Evolutionary conservation across 208 protist species (phyloP), one percentile per base, ranked within the genome.

Genomic region (Strigomonas galati): DNA sequence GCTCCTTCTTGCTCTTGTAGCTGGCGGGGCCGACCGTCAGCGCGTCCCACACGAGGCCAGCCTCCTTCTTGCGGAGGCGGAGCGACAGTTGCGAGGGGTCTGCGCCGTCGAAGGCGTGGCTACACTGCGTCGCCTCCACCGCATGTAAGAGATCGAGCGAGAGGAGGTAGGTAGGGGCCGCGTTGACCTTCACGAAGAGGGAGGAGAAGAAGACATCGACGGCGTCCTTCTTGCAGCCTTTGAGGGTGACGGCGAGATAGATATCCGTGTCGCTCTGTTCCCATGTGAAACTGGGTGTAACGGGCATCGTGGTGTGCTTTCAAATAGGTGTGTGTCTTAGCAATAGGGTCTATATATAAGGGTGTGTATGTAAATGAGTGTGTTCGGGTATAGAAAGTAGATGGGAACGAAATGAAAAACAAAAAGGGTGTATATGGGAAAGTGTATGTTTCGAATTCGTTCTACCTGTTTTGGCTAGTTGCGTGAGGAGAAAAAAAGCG

Each of bases 121-220:
- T 80, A 0, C 81, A 91, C 59, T 79, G 71, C 7, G 72, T 59
- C 4, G 72, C 62, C 55, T 89, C 78, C 40, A 97, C 71, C 23
- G 65, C 67, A 74, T 94, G 84, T 24, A 94, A 69, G 9, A 96
- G 79, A 51, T 97, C 92, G n/a, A 94, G 76, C n/a, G 72, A 51
- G 9, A 95, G 80, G 21, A 97, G 76, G 67, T 95, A 96, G 30
- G 84, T 88, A 0, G 92, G 90, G 1, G 82, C 62, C 0, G 88
- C 89, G 58, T 95, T 95, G 3, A 93, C 78, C 72, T 95, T 97
- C 15, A 94, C 81, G 30, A 84, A 94, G 2, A 89, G 31, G 62
- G 92, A 84, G 12, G 86, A 80, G 31, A 96, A 70, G 43, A 94
- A 85, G 7, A 97, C 85, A 76, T 96, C 85, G 28, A 97, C 85